Evolutionary conservation across 306 rosid species (phyloP), one percentile per base, ranked within the genome.

Genomic region (Rosa multiflora): DNA sequence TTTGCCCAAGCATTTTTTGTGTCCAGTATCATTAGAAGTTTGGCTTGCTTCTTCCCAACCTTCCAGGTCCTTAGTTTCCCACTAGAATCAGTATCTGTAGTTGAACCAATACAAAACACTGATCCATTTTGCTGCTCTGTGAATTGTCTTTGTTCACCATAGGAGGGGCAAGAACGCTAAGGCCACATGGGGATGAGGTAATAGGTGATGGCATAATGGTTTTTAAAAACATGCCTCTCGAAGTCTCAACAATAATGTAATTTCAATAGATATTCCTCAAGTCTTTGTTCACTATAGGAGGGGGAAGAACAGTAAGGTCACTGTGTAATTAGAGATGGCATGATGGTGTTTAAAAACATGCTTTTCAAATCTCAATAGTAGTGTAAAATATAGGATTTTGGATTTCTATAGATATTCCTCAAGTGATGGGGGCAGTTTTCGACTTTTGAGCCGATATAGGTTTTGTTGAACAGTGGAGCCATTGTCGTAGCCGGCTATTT

Each of bases 41-140:
- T 26, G 9, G 43, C 69, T 32, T 63, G 18, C n/a, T 63, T 5
- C 39, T 29, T 62, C 17, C 67, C 40, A 1, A 10, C 67, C 42
- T 47, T 72, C 74, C 61, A 48, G 67, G 78, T 63, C 66, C 73
- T 39, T 49, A 63, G 67, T 35, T 76, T 66, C 52, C 73, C 53
- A 11, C 39, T 77, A 10, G 74, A 66, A 77, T 49, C 26, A 67
- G 49, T 35, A 67, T 67, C 66, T 49, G 68, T 66, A 76, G 23
- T 67, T 67, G 43, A 23, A 67, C 70, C 39, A 70, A 21, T 70
- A 13, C 56, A 46, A 70, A 46, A 69, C 4, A 5, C 18, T 23
- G 74, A 46, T 70, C 40, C 51, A 23, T 46, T 68, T 68, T 42
- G 43, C n/a, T 29, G 29, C 47, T 40, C 14, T 68, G 51, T 4